Base-by-base conservation (phyloP, 140 eudicot species). In the Cichorium intybus region DNA sequence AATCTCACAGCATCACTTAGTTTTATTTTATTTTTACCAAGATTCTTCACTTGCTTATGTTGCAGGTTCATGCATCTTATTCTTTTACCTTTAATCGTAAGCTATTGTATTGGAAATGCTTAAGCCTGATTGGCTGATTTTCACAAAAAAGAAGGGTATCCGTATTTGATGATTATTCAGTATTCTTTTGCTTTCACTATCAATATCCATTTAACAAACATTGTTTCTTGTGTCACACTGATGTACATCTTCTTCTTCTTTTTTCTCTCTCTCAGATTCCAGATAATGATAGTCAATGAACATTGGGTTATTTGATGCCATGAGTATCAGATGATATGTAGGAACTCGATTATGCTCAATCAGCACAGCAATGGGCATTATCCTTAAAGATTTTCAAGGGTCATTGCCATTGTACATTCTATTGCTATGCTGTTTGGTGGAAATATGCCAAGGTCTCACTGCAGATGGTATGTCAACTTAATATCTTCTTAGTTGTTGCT, bases 401-500 rank as follows among this genome's bases (percentile, higher is more conserved):
- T 73, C 72, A 12, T 75, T 70, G 77, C 62, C 68, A 9, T 28
- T 77, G 35, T 80, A 69, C 82, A 75, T 84, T 72, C 56, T 83
- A 22, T 54, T 74, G 71, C 69, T 89, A 45, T 79, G 37, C 73
- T 57, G 59, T 80, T 63, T 80, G 67, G 62, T 76, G 55, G 70
- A 65, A 68, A 60, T 49, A 62, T 70, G 72, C 41, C 58, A 52
- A 58, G 75, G 85, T 75, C 94, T 93, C 71, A 93, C 82, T 80
- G 80, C 97, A 57, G 99, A 93, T 82, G 99, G 99, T 93, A 75
- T 64, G 85, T 15, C 70, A 69, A 43, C 64, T 69, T 29, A 20
- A 24, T 62, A 66, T 26, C 10, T 74, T 17, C 71, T 28, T 29
- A 28, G 23, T 45, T 10, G 20, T 49, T 45, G 23, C 17, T 37